phyloP scores from a whole-genome alignment of 306 rosid genomes.

The Malus asiatica region DNA sequence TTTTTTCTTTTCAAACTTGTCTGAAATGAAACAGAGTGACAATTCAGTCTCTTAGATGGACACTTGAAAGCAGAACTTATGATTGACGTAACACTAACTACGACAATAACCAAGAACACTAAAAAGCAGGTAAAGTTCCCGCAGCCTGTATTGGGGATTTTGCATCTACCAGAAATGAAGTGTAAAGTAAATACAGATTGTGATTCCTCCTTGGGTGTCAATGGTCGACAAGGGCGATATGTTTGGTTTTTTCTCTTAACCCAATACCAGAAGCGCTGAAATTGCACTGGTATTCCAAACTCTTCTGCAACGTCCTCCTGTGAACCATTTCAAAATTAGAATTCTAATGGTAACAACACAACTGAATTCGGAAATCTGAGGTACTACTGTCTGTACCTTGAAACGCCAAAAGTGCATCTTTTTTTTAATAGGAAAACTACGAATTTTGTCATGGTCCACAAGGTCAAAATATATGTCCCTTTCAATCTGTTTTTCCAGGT shows the following conservation, averaged over 20 bases:
- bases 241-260: constrained; percentile 89
- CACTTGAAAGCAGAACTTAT: too few relatives aligned
- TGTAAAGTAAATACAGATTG: constrained; percentile 49
- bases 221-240: constrained; percentile 67
- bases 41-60: not conserved
- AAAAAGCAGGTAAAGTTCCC: too few relatives aligned
- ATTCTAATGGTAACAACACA: too few relatives aligned
- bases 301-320: constrained; percentile 39
- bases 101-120: too few relatives aligned
- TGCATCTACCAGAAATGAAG: constrained; percentile 42
- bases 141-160: too few relatives aligned
- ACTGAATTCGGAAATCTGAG: too few relatives aligned
- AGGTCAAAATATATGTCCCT: constrained; percentile 74
- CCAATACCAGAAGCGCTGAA: constrained; percentile 87
- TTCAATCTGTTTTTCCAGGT: constrained; percentile 69
- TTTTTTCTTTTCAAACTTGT: constrained; percentile 50
- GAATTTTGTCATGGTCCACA: constrained; percentile 90
- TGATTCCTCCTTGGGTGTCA: constrained; percentile 65
- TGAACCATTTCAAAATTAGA: too few relatives aligned
- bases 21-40: constrained; percentile 29
- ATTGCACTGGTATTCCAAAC: constrained; percentile 71
- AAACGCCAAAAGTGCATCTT: constrained; percentile 7
- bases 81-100: too few relatives aligned
- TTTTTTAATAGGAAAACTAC: constrained; percentile 61
- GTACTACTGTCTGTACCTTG: too few relatives aligned